Conservation (phyloP, 257 asterid species). For the Salvia splendens region DNA sequence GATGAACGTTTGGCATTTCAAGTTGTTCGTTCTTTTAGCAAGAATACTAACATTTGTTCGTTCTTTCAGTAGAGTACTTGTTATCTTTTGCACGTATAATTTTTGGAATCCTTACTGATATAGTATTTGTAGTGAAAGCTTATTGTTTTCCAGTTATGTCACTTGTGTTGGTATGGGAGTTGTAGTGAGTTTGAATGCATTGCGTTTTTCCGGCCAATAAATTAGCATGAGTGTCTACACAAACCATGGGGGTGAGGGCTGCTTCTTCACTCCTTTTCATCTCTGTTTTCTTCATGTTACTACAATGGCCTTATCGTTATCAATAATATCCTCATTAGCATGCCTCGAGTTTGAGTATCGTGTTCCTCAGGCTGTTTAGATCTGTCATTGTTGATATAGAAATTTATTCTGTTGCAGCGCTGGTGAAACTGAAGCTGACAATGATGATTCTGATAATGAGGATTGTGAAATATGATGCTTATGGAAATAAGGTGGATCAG, state of each 20-base stretch:
- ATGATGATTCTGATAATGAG: constrained; percentile 30
- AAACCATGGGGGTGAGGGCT: not conserved
- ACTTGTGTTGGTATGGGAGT: not conserved
- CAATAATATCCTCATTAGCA: no score
- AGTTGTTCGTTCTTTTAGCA: not conserved
- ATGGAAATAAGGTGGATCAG: not conserved
- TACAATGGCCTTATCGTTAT: not conserved
- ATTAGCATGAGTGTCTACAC: not conserved
- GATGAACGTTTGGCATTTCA: not conserved
- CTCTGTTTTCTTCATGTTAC: not conserved
- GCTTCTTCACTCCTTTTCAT: not conserved
- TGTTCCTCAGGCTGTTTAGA: not conserved
- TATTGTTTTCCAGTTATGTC: not conserved
- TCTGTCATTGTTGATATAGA: not conserved
- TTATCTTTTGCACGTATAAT: not conserved
- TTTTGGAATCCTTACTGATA: no score
- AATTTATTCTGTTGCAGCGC: constrained; percentile 18
- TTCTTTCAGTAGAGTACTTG: not conserved
- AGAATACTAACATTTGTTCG: not conserved
- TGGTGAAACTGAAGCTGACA: constrained; percentile 32
- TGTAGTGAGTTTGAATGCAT: no score
- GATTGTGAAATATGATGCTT: constrained; percentile 26
- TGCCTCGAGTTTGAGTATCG: not conserved
- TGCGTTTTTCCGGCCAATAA: no score
- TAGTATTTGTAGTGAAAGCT: not conserved